phyloP scores from a whole-genome alignment of 106 monocot genomes.

The Dioscorea alata region DNA sequence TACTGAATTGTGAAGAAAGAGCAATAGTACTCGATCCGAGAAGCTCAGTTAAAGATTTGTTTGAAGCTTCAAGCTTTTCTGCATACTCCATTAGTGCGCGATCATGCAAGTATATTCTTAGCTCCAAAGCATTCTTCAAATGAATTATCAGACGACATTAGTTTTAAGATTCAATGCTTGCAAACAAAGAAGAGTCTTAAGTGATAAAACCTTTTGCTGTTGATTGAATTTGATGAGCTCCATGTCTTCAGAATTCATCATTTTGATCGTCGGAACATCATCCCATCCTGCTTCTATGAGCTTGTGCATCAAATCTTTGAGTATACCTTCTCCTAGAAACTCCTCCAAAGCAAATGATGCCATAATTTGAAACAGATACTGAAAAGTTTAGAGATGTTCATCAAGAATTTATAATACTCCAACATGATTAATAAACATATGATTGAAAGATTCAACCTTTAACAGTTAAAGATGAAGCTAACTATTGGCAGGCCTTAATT shows the following conservation, averaged over 20 bases:
- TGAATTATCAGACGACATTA: no score
- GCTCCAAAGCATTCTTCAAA: slow-evolving; percentile 29
- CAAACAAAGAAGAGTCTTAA: background rate
- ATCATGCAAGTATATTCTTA: slow-evolving; percentile 42
- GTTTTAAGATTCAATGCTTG: no score
- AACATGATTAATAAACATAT: no score
- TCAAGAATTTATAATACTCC: no score
- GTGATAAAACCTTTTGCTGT: slow-evolving; percentile 17
- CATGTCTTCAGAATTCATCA: slow-evolving; percentile 30
- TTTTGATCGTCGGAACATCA: slow-evolving; percentile 28
- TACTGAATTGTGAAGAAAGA: slow-evolving; percentile 28
- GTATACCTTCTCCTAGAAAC: slow-evolving; percentile 25
- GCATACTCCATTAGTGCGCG: slow-evolving; percentile 37
- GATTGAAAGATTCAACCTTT: no score
- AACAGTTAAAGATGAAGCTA: no score
- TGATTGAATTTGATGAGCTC: slow-evolving; percentile 16
- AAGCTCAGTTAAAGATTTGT: slow-evolving; percentile 20
- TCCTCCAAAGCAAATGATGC: slow-evolving; percentile 23
- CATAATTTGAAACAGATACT: slow-evolving; percentile 7
- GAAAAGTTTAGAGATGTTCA: no score
- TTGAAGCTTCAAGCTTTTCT: slow-evolving; percentile 34
- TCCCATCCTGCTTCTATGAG: slow-evolving; percentile 29
- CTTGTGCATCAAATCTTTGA: slow-evolving; percentile 19
- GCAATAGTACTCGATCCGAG: slow-evolving; percentile 14
- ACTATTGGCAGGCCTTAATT: no score